Evolutionary conservation across 768 basidiomycete species (phyloP), one percentile per base, ranked within the genome.

Genomic region (Tephrocybe sp.): DNA sequence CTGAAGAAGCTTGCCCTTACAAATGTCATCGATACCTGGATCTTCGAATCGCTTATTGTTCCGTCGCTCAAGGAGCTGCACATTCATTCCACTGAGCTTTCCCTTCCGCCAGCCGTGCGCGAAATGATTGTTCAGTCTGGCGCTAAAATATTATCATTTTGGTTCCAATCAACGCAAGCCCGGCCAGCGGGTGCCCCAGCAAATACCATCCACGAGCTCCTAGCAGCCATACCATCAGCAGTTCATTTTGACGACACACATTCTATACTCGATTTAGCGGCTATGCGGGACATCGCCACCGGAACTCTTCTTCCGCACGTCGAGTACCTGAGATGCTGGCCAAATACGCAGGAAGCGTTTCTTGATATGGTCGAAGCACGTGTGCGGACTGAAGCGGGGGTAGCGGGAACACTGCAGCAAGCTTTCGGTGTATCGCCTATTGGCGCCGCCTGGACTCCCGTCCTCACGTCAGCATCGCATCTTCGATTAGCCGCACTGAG

Each of bases 331-430:
- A 34, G 50, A 2, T 51, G 50, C 21, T 45, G 50, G 50, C 50
- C 50, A 9, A 44, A 39, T 43, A 45, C 44, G 3, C 44, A 45
- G 17, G 50, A 40, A 17, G 44, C 44, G 3, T 51, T 51, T 18
- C 24, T 51, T 21, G 37, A 32, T 18, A 51, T 46, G 50, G 50
- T 12, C 20, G 50, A 51, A 32, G 50, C 50, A 38, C 36, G 50
- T 6, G 43, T 23, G 21, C 18, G 36, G 20, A 21, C 4, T 10
- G 20, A 18, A 9, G 18, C 43, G 39, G 44, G 37, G 36, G 26
- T 36, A 15, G 18, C 3, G 4, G 40, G 44, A 26, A 45, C 50
- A 5, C 30, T 51, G 9, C 25, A 39, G 15, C 43, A 51, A 21
- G 50, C 50, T 20, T 46, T 40, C 34, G 50, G 50, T 15, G 26